Percentiles rank a stretch among this genome's conserved stretches.
Conservation (phyloP, 1,139 yeast genomes). For the Taiozyma sp. region DNA sequence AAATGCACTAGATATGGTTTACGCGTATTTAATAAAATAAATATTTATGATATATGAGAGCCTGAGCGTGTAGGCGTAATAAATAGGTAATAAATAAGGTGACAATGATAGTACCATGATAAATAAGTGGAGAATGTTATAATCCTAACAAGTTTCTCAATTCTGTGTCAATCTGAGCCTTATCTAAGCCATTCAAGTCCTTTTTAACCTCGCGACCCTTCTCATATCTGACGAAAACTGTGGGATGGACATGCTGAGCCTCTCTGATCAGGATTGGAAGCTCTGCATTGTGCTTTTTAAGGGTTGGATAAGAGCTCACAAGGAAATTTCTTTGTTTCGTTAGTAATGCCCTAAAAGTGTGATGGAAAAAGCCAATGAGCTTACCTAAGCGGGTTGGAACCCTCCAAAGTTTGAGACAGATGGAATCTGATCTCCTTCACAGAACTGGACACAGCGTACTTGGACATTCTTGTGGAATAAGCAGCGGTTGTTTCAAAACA, state of each 20-base stretch:
- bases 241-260: conserved; percentile 15
- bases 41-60: conserved; percentile 5
- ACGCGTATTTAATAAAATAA: not conserved
- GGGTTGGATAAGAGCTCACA: conserved; percentile 14
- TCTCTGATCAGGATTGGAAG: conserved; percentile 21
- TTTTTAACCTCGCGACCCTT: conserved; percentile 19
- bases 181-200: conserved; percentile 15
- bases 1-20: too few relatives aligned
- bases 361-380: conserved; percentile 3
- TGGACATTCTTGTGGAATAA: not conserved
- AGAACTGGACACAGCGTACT: conserved; percentile 10
- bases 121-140: conserved; percentile 1
- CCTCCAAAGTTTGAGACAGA: conserved; percentile 17
- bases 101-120: conserved; percentile 1
- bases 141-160: conserved; percentile 13
- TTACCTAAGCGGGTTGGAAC: conserved; percentile 17
- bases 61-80: not conserved
- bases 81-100: conserved; percentile 4
- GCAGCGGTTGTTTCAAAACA: too few relatives aligned
- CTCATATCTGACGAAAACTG: conserved; percentile 20
- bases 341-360: conserved; percentile 2
- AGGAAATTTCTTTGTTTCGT: conserved; percentile 13
- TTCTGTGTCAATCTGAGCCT: conserved; percentile 16
- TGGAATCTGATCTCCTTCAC: conserved; percentile 23
- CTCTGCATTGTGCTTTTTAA: conserved; percentile 16